A percentile compares a stretch with the other conserved stretches of the same genome.
phyloP scores from a whole-genome alignment of 495 filamentous ascomycete genomes.

The Neurospora sp. region DNA sequence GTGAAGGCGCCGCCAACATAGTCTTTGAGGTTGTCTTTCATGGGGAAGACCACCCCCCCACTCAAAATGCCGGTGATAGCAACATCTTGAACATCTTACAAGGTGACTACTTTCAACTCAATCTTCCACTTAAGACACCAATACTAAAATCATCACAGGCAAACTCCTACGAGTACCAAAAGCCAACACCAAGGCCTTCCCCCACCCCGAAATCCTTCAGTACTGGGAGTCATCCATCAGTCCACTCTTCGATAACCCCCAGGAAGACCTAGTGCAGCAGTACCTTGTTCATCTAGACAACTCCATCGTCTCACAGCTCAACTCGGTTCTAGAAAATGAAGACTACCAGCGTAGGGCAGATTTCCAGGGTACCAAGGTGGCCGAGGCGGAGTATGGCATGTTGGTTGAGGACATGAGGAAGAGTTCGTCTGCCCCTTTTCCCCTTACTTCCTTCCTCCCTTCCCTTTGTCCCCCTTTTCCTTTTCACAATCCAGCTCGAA shows the following conservation, averaged over 20 bases:
- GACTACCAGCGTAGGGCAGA: slow-evolving; percentile 38
- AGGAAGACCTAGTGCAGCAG: slow-evolving; percentile 49
- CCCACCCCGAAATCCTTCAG: slow-evolving; percentile 43
- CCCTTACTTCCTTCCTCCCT: no score
- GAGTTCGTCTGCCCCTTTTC: slow-evolving; percentile 2
- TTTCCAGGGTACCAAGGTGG: slow-evolving; percentile 48
- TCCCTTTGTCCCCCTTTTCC: no score
- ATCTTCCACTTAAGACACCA: neutral
- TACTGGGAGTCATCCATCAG: slow-evolving; percentile 50
- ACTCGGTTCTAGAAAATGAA: slow-evolving; percentile 33
- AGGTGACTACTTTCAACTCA: neutral
- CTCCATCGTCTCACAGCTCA: slow-evolving; percentile 31
- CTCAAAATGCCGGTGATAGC: slow-evolving; percentile 1
- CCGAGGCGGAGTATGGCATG: slow-evolving; percentile 51
- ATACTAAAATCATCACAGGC: slow-evolving; percentile 23
- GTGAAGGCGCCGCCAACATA: slow-evolving; percentile 63
- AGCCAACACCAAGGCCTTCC: slow-evolving; percentile 41
- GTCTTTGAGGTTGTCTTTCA: slow-evolving; percentile 50
- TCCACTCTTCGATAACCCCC: slow-evolving; percentile 38
- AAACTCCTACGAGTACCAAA: slow-evolving; percentile 61
- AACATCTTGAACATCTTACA: slow-evolving; percentile 13
- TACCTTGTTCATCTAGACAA: slow-evolving; percentile 43
- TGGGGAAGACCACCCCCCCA: slow-evolving; percentile 5
- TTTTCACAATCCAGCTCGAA: no score
- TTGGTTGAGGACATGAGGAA: slow-evolving; percentile 73